A percentile compares a stretch with the other conserved stretches of the same genome.
phyloP scores from a whole-genome alignment of 2,329 filamentous ascomycete species.

The Neurospora crassa region DNA sequence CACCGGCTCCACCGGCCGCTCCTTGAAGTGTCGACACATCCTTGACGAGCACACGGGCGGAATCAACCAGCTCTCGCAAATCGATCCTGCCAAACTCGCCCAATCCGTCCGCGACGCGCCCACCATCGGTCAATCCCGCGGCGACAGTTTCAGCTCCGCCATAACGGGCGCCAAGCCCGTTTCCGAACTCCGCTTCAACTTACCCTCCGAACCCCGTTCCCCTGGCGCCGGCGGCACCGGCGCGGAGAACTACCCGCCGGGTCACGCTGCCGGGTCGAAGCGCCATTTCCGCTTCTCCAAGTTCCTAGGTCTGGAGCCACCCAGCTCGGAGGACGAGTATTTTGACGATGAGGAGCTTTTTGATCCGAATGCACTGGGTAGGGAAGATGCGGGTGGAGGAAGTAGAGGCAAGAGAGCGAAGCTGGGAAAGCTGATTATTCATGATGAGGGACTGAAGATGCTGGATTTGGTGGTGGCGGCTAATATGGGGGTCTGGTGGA shows the following conservation, averaged over 20 bases:
- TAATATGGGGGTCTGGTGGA: conserved; percentile 92
- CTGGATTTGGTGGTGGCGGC: conserved; percentile 83
- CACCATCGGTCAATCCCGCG: conserved; percentile 20
- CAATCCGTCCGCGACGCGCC: conserved; percentile 23
- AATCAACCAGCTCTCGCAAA: conserved; percentile 13
- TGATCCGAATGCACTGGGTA: conserved; percentile 61
- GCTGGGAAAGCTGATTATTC: conserved; percentile 83
- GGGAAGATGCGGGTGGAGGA: conserved; percentile 78
- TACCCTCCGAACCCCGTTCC: conserved; percentile 37
- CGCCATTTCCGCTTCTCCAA: conserved; percentile 27
- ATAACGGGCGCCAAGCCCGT: conserved; percentile 39
- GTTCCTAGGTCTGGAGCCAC: conserved; percentile 24
- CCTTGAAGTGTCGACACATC: conserved; percentile 65
- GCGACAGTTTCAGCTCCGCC: conserved; percentile 18
- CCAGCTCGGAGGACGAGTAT: conserved; percentile 20
- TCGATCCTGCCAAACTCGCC: conserved; percentile 35
- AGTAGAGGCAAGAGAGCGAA: conserved; percentile 81
- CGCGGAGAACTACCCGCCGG: neutral
- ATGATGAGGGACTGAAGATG: conserved; percentile 91
- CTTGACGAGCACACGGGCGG: conserved; percentile 35
- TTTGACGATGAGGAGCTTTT: conserved; percentile 36
- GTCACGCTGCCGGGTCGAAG: conserved; percentile 10
- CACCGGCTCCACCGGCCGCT: conserved; percentile 66
- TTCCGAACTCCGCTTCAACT: conserved; percentile 84
- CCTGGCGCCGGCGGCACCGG: neutral